Evolutionary conservation across 768 basidiomycete genomes (phyloP).

Genomic region (Podaxis mareebaensis): DNA sequence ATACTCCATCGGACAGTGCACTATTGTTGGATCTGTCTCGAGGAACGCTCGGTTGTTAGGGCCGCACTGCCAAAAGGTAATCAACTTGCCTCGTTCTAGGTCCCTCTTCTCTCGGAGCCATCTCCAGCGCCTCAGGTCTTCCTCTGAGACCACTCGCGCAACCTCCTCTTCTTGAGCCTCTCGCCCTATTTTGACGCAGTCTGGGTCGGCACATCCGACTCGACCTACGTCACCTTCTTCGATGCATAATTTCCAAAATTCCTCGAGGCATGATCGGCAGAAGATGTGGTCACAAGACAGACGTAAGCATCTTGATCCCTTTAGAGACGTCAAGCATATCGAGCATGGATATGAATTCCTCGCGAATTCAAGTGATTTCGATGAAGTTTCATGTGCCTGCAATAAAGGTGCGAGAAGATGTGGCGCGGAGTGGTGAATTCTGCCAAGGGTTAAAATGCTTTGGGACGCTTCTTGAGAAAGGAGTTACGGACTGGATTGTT

Average conservation of each 20-base stretch:
- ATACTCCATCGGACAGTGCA: conserved; percentile 76
- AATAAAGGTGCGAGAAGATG: conserved; percentile 50
- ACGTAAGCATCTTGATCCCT: conserved; percentile 74
- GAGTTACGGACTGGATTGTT: conserved; percentile 26
- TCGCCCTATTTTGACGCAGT: conserved; percentile 66
- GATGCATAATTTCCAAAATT: conserved; percentile 84
- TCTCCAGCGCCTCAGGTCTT: conserved; percentile 70
- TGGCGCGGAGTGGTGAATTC: conserved; percentile 60
- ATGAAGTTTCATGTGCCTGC: conserved; percentile 45
- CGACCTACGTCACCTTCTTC: conserved; percentile 72
- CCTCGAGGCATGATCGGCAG: conserved; percentile 75
- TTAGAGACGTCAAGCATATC: conserved; percentile 73
- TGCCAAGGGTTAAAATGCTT: conserved; percentile 22
- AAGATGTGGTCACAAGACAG: conserved; percentile 79
- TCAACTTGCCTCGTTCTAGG: conserved; percentile 63
- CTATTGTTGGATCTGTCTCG: conserved; percentile 67
- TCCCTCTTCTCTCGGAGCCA: conserved; percentile 74
- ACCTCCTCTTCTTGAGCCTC: conserved; percentile 75
- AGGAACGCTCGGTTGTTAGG: conserved; percentile 17
- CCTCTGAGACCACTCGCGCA: conserved; percentile 64
- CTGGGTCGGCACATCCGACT: conserved; percentile 81
- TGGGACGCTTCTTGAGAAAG: neutral
- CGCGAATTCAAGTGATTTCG: conserved; percentile 56
- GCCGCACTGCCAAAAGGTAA: neutral
- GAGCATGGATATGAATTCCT: conserved; percentile 68